These are phyloP conservation scores for Wickerhamomyces hampshirensis DNA, from an alignment of 805 yeast genomes.

Conservation along the genomic window DNA sequence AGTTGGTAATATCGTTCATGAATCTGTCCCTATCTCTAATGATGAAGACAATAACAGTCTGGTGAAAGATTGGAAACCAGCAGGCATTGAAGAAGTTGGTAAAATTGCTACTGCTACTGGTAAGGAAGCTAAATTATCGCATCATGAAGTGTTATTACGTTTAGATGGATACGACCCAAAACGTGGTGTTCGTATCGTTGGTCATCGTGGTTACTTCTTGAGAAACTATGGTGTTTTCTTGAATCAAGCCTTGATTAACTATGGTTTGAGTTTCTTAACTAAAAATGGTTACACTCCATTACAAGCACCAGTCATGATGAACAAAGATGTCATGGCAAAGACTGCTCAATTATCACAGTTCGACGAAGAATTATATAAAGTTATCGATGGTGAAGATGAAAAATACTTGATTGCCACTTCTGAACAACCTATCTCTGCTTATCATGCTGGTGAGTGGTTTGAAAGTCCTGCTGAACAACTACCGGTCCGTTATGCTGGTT, in stretches of 20 bases:
- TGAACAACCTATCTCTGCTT: conserved; percentile 98
- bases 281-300: conserved; percentile 78
- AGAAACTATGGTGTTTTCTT: conserved; percentile 94
- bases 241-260: conserved; percentile 96
- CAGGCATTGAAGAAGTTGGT: conserved; percentile 53
- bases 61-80: conserved; percentile 85
- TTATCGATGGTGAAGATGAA: conserved; percentile 94
- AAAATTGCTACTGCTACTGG: conserved; percentile 74
- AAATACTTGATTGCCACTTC: conserved; percentile 97
- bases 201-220: conserved; percentile 97
- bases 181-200: conserved; percentile 95
- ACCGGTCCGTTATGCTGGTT: conserved; percentile 96
- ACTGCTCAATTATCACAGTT: conserved; percentile 98
- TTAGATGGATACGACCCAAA: conserved; percentile 98
- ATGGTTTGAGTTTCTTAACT: conserved; percentile 82
- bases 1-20: conserved; percentile 93
- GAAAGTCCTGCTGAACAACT: conserved; percentile 95
- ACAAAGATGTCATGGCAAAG: conserved; percentile 98
- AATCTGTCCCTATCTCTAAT: conserved; percentile 78
- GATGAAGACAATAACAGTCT: conserved; percentile 91
- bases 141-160: conserved; percentile 91
- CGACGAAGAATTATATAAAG: conserved; percentile 97
- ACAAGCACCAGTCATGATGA: conserved; percentile 99
- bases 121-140: conserved; percentile 75
- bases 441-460: conserved; percentile 97